Evolutionary conservation across 2,329 filamentous ascomycete genomes (phyloP).

Genomic region (Aureobasidium sp.): DNA sequence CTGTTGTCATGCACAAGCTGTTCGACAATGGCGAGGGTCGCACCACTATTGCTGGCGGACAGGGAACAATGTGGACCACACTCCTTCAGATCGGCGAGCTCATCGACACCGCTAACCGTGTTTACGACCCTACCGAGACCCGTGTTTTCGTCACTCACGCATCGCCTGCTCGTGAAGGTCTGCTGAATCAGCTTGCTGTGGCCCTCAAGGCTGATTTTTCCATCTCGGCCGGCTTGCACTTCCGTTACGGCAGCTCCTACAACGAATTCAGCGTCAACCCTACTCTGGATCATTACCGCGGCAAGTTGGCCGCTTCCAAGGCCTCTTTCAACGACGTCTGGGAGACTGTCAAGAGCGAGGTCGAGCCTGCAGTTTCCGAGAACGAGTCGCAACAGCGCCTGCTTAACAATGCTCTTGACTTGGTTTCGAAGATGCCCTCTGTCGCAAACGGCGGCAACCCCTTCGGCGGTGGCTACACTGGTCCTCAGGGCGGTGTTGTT

Average conservation of each 20-base stretch:
- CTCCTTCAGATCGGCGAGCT: slow-evolving; percentile 96
- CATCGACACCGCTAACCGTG: slow-evolving; percentile 93
- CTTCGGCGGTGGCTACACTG: slow-evolving; percentile 77
- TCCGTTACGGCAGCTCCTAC: slow-evolving; percentile 98
- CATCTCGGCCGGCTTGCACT: slow-evolving; percentile 92
- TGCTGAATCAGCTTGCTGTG: slow-evolving; percentile 94
- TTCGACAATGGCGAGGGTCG: slow-evolving; percentile 98
- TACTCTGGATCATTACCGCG: slow-evolving; percentile 93
- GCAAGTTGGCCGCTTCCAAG: slow-evolving; percentile 95
- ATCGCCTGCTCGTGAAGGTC: slow-evolving; percentile 89
- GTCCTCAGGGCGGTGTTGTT: slow-evolving; percentile 72
- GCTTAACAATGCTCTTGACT: slow-evolving; percentile 78
- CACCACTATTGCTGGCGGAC: slow-evolving; percentile 95
- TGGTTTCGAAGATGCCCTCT: slow-evolving; percentile 97
- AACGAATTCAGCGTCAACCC: slow-evolving; percentile 99
- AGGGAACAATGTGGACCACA: slow-evolving; percentile 99
- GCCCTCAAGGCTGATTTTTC: slow-evolving; percentile 98
- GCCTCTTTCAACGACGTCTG: slow-evolving; percentile 98
- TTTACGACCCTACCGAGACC: slow-evolving; percentile 97
- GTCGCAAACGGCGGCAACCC: slow-evolving; percentile 94
- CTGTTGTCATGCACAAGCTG: slow-evolving; percentile 99
- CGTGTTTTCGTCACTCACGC: slow-evolving; percentile 95
- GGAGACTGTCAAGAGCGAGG: slow-evolving; percentile 96
- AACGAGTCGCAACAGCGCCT: slow-evolving; percentile 93
- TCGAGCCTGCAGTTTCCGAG: slow-evolving; percentile 85